Evolutionary conservation across 169 alveolate genomes (phyloP).

Genomic region (Fabrea salina): DNA sequence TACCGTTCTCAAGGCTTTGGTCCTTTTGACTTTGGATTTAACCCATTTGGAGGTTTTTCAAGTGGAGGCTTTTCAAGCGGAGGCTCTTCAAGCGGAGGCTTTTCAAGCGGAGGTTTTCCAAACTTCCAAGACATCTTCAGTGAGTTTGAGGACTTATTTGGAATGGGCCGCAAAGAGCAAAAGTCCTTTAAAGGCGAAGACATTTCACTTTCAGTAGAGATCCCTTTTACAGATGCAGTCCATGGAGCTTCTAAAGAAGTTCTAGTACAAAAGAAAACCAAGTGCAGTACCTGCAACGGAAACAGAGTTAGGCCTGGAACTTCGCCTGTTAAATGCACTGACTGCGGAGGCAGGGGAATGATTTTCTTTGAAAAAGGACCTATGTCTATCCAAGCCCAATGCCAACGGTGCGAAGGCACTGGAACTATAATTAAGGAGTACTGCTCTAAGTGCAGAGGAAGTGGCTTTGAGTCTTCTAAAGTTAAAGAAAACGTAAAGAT

Average conservation of each 20-base stretch:
- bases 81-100: not conserved
- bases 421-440: conserved; percentile 27
- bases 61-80: not conserved
- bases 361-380: conserved; percentile 43
- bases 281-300: conserved; percentile 56
- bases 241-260: conserved; percentile 47
- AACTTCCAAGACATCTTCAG: conserved; percentile 25
- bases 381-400: conserved; percentile 38
- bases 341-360: conserved; percentile 57
- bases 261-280: conserved; percentile 17
- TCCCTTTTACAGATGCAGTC: conserved; percentile 56
- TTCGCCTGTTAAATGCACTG: conserved; percentile 35
- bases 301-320: conserved; percentile 57
- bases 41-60: not conserved
- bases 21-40: conserved; percentile 10
- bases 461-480: not conserved
- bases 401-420: conserved; percentile 48
- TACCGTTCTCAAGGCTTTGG: not conserved
- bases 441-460: conserved; percentile 18
- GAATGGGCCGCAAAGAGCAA: not conserved
- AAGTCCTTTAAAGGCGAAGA: conserved; percentile 41
- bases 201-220: conserved; percentile 39
- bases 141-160: conserved; percentile 18
- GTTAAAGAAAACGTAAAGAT: conserved; percentile 45
- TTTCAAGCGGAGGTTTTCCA: not conserved